Percentiles rank a stretch among this genome's conserved stretches.
Conservation (phyloP, 2,329 filamentous ascomycete genomes). For the Phyllosticta ampelicida region DNA sequence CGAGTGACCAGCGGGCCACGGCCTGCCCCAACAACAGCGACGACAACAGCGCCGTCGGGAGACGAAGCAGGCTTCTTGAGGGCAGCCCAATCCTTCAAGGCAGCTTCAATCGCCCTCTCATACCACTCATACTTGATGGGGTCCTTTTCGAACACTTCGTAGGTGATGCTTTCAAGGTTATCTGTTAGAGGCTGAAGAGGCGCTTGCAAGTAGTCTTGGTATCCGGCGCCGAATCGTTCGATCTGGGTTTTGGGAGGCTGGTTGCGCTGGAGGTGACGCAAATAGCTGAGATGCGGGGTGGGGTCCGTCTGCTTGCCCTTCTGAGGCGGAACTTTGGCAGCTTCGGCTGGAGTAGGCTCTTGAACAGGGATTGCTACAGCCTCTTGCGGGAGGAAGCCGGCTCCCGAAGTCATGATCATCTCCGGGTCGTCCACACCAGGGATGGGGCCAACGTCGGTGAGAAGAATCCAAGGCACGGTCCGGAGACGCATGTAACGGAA, state of each 20-base stretch:
- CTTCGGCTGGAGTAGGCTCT: slow-evolving; percentile 58
- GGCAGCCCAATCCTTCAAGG: slow-evolving; percentile 66
- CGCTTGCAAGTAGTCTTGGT: slow-evolving; percentile 92
- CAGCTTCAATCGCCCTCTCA: slow-evolving; percentile 70
- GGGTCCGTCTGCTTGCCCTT: slow-evolving; percentile 43
- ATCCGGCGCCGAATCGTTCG: slow-evolving; percentile 58
- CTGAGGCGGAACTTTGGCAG: slow-evolving; percentile 33
- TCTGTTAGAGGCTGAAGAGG: slow-evolving; percentile 90
- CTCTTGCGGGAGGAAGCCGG: slow-evolving; percentile 30
- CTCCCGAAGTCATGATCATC: slow-evolving; percentile 25
- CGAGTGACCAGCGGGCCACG: slow-evolving; percentile 85
- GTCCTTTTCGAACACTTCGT: slow-evolving; percentile 97
- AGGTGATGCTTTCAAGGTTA: slow-evolving; percentile 93
- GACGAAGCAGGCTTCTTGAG: slow-evolving; percentile 66
- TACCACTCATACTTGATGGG: slow-evolving; percentile 98
- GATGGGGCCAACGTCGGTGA: slow-evolving; percentile 47
- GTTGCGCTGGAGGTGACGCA: slow-evolving; percentile 72
- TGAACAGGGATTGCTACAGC: slow-evolving; percentile 23
- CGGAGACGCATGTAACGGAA: slow-evolving; percentile 47
- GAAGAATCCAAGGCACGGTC: slow-evolving; percentile 48
- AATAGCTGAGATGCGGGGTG: slow-evolving; percentile 63
- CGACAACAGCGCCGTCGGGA: slow-evolving; percentile 59
- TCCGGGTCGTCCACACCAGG: slow-evolving; percentile 36
- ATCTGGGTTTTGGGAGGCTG: slow-evolving; percentile 57
- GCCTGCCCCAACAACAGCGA: slow-evolving; percentile 88